Evolutionary conservation across 139 green algal species (phyloP).

Genomic region (Microglena sp.): DNA sequence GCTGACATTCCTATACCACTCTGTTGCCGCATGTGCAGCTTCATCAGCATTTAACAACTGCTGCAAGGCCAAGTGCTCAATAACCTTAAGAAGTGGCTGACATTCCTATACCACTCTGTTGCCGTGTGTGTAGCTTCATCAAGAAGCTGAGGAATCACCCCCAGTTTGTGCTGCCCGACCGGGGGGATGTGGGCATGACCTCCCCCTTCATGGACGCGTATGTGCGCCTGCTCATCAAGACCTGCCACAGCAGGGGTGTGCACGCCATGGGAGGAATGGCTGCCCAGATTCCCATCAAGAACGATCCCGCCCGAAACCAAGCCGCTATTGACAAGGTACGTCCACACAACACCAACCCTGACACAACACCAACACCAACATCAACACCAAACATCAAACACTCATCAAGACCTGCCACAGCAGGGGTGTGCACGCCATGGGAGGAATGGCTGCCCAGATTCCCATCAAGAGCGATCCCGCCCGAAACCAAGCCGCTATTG

Average conservation of each 20-base stretch:
- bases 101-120: no score
- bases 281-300: constrained; percentile 84
- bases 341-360: no score
- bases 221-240: constrained; percentile 78
- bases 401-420: constrained; percentile 86
- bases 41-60: no score
- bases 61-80: no score
- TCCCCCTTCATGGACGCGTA: constrained; percentile 77
- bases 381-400: no score
- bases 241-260: constrained; percentile 75
- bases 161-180: constrained; percentile 66
- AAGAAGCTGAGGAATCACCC: constrained; percentile 76
- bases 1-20: no score
- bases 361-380: no score
- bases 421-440: constrained; percentile 81
- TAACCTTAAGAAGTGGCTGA: no score
- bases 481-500: constrained; percentile 58
- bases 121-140: constrained; percentile 43
- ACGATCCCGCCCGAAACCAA: constrained; percentile 61
- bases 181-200: constrained; percentile 64
- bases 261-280: constrained; percentile 89
- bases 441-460: constrained; percentile 83
- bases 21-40: no score
- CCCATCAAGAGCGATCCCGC: constrained; percentile 76
- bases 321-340: constrained; percentile 57